Base-by-base conservation (phyloP, 345 rosid species). In the Psidium friedrichsthalianum region DNA sequence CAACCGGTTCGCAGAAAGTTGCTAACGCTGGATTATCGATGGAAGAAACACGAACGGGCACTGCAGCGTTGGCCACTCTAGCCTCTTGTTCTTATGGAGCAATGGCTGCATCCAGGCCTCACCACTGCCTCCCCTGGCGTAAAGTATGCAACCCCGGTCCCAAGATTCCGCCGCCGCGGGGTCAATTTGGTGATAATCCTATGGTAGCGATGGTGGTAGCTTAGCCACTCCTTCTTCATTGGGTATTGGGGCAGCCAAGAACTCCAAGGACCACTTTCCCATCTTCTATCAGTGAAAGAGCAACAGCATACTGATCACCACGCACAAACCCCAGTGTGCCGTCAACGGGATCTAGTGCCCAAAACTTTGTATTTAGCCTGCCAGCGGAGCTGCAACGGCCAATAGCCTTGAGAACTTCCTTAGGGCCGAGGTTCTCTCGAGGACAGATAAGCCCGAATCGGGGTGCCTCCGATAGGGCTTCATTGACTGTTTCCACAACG, bases 311-410 rank as follows among this genome's bases (percentile, higher is more conserved):
- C 89, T 96, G 99, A 88, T 95, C 95, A 40, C 97, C 98, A 49
- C 98, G 96, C n/a, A 96, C 93, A 87, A 96, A 96, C 22, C 98
- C 98, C 84, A 96, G 92, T 16, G 99, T 96, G 58, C 99, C 99
- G 82, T 95, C 99, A 12, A 96, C 97, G 13, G 98, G 99, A 88
- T 96, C 98, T 61, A 96, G 98, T 22, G 94, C 97, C 98, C 98
- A 96, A 85, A 92, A 93, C 86, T 92, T 93, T 91, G 97, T 96
- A 3, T 52, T 85, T 42, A 95, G 90, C 1, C 99, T 98, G 85
- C 97, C 98, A 57, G 86, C 85, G 8, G 99, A 94, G 84, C 91
- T 95, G 92, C 98, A 96, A 36, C 92, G 93, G 83, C 92, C 86
- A 59, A 96, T 96, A 86, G 98, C 96, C 83, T 95, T 91, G 12